Evolutionary conservation across 257 asterid genomes (phyloP).

Genomic region (Echium plantagineum): DNA sequence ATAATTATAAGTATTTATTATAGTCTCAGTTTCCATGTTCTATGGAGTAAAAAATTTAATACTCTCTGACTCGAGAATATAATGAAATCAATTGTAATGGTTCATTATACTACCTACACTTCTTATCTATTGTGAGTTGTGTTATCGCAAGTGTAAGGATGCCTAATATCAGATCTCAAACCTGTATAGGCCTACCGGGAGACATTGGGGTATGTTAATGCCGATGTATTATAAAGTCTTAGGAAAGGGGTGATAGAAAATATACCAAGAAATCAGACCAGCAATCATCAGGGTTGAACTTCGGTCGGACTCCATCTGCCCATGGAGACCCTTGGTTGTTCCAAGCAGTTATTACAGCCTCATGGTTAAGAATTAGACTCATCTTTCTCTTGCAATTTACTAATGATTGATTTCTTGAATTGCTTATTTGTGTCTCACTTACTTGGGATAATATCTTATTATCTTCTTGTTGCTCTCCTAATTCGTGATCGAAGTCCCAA

Average conservation of each 20-base stretch:
- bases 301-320: conserved; percentile 48
- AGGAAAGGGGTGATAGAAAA: not conserved
- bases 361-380: conserved; percentile 47
- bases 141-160: too few relatives aligned
- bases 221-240: not conserved
- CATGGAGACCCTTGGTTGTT: conserved; percentile 50
- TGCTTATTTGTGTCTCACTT: not conserved
- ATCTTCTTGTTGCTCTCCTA: conserved; percentile 9
- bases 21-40: too few relatives aligned
- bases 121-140: too few relatives aligned
- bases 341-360: conserved; percentile 60
- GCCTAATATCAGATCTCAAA: too few relatives aligned
- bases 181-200: too few relatives aligned
- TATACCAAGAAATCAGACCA: conserved; percentile 40
- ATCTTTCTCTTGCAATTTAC: conserved; percentile 13
- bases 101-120: too few relatives aligned
- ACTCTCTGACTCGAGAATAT: too few relatives aligned
- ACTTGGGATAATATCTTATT: not conserved
- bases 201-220: too few relatives aligned
- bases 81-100: too few relatives aligned
- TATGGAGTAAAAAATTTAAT: too few relatives aligned
- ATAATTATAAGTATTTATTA: too few relatives aligned
- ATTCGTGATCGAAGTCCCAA: conserved; percentile 34
- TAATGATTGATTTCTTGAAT: conserved; percentile 12
- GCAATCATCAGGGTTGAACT: conserved; percentile 19